Evolutionary conservation across 169 alveolate species (phyloP), one percentile per base, ranked within the genome.

Genomic region (Eimeria acervulina): DNA sequence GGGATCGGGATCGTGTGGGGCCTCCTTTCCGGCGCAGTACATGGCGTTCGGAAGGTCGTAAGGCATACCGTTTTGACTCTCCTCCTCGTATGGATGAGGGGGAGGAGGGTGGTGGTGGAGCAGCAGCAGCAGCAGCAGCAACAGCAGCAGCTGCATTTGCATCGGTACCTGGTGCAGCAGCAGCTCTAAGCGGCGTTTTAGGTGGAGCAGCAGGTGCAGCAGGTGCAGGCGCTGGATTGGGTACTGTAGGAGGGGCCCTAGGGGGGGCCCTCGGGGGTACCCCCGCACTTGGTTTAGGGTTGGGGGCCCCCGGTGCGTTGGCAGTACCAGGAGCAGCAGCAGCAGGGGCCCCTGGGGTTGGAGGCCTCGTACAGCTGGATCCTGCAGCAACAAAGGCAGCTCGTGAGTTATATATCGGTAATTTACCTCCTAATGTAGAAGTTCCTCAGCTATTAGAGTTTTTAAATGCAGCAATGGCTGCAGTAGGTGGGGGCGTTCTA

Each of bases 381-480:
- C 95, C 97, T 2, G 95, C 93, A 8, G 93, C 97, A 3, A 95
- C 97, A 8, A 98, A 98, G 51, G 92, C 98, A 19, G 97, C 96
- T 63, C 55, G 99, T 21, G 99, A 98, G 74, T 97, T 98, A 31
- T 98, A 98, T 59, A 97, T 98, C 23, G 99, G 99, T 15, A 98
- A 98, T 90, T 97, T 98, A 15, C 99, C 99, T 0, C 98, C 98
- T 1, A 95, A 97, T 5, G 96, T 97, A 15, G 98, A 97, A 12
- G 98, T 98, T 23, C 95, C 97, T 66, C 96, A 96, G 92, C 96
- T 98, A 63, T 47, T 98, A 94, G 99, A 98, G 84, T 98, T 97
- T 68, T 94, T 98, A 15, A 98, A 98, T 90, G 97, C 95, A 59
- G 98, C 98, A 6, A 84, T 98, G 90, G 83, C 88, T 19, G 98